phyloP scores from a whole-genome alignment of 129 eudicot genomes.

The Escallonia herrerae region DNA sequence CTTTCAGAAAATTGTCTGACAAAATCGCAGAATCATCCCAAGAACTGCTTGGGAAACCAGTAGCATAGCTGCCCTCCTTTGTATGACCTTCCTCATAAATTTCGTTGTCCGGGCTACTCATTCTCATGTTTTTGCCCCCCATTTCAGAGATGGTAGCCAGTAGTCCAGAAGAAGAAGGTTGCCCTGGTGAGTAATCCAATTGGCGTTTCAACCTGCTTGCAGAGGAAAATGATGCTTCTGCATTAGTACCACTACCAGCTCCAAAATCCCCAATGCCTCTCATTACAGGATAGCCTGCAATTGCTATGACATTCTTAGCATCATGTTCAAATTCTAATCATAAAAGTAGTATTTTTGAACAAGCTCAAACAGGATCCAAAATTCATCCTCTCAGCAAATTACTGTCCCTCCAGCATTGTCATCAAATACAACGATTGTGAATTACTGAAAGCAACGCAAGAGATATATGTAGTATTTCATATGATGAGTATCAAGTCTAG shows the following conservation, averaged over 20 bases:
- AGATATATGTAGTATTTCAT: neutral
- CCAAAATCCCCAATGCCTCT: conserved; percentile 47
- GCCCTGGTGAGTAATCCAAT: conserved; percentile 35
- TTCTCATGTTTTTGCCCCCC: conserved; percentile 35
- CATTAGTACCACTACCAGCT: conserved; percentile 33
- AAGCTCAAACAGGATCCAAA: no score
- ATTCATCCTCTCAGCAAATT: no score
- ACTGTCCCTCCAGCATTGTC: no score
- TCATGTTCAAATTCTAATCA: neutral
- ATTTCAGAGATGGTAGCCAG: conserved; percentile 45
- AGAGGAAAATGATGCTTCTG: conserved; percentile 41
- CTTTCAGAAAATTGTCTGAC: conserved; percentile 58
- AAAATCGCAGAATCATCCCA: conserved; percentile 80
- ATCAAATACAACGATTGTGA: no score
- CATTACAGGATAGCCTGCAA: conserved; percentile 51
- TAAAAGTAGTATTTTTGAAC: neutral
- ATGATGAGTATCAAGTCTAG: no score
- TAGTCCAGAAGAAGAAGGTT: conserved; percentile 32
- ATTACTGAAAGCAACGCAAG: no score
- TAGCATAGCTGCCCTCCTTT: no score
- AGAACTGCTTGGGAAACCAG: conserved; percentile 16
- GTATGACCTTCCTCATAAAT: conserved; percentile 11
- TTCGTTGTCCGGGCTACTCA: conserved; percentile 19
- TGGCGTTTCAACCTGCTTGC: conserved; percentile 48
- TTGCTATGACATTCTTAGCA: conserved; percentile 5